These are phyloP conservation scores for Hemerocallis citrina DNA, from an alignment of 106 monocot species.

Conservation along the genomic window DNA sequence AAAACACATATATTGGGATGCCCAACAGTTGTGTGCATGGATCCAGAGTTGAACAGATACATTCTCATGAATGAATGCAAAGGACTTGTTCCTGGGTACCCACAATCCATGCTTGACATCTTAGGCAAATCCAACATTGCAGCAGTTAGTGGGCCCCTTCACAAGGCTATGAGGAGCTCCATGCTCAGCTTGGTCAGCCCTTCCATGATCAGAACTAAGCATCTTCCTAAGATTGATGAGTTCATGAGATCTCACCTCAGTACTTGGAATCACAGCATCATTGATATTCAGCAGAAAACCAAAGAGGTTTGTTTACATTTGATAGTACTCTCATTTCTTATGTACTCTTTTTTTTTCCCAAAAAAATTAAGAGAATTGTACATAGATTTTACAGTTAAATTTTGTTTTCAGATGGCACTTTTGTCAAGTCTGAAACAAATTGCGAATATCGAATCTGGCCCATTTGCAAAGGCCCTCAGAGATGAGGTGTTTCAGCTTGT, in stretches of 20 bases:
- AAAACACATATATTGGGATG: conserved; percentile 90
- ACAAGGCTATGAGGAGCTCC: conserved; percentile 69
- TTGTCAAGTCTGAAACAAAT: conserved; percentile 68
- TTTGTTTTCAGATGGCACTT: conserved; percentile 68
- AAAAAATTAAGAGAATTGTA: neutral
- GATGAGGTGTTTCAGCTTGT: conserved; percentile 68
- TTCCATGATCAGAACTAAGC: conserved; percentile 48
- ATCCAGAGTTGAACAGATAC: conserved; percentile 80
- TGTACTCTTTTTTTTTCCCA: neutral
- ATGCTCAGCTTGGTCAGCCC: conserved; percentile 65
- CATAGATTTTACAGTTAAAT: neutral
- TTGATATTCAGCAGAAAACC: conserved; percentile 84
- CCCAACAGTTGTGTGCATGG: conserved; percentile 92
- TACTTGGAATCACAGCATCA: conserved; percentile 30
- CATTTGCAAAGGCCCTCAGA: conserved; percentile 51
- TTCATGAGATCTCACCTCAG: conserved; percentile 70
- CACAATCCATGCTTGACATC: conserved; percentile 87
- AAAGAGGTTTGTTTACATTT: conserved; percentile 50
- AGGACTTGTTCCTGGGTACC: conserved; percentile 88
- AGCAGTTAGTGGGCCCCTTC: conserved; percentile 74
- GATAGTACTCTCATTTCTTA: neutral
- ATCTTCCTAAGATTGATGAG: conserved; percentile 70
- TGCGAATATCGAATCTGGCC: conserved; percentile 51
- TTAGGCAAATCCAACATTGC: conserved; percentile 80
- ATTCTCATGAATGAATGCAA: conserved; percentile 83